Evolutionary conservation across 371 early-diverging fungal species (phyloP).

Genomic region (Rhizopus arrhizus): DNA sequence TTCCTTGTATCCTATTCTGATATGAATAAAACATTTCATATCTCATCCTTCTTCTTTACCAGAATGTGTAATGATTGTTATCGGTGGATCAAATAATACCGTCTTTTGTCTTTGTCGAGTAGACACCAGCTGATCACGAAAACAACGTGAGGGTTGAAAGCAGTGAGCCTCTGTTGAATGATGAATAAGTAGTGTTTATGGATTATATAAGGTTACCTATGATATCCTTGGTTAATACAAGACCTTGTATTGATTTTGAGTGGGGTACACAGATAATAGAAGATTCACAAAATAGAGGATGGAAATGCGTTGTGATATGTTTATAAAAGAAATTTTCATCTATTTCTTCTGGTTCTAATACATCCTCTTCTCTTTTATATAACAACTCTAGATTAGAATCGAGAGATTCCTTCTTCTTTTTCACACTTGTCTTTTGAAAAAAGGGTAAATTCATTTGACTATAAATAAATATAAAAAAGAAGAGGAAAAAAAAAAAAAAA

Average conservation of each 20-base stretch:
- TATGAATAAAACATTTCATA: background rate
- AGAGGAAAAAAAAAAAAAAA: slow-evolving; percentile 7
- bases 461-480: slow-evolving; percentile 8
- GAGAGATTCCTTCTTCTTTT: slow-evolving; percentile 29
- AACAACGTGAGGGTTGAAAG: slow-evolving; percentile 63
- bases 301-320: slow-evolving; percentile 44
- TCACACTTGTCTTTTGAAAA: slow-evolving; percentile 34
- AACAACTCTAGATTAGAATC: background rate
- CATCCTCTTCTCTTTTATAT: background rate
- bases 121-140: slow-evolving; percentile 57
- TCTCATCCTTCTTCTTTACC: background rate
- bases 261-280: slow-evolving; percentile 61
- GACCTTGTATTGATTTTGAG: slow-evolving; percentile 55
- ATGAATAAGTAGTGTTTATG: background rate
- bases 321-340: slow-evolving; percentile 55
- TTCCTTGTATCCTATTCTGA: slow-evolving; percentile 53
- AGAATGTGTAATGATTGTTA: slow-evolving; percentile 29
- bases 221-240: slow-evolving; percentile 56
- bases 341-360: slow-evolving; percentile 44
- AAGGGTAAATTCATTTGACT: slow-evolving; percentile 32
- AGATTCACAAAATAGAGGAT: slow-evolving; percentile 49
- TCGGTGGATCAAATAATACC: slow-evolving; percentile 55
- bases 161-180: slow-evolving; percentile 57
- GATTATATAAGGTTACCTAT: slow-evolving; percentile 43
- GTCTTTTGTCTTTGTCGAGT: slow-evolving; percentile 56